Percentiles rank a stretch among this genome's conserved stretches.
phyloP scores from a whole-genome alignment of 169 alveolate species.

The Condylostoma magnum region DNA sequence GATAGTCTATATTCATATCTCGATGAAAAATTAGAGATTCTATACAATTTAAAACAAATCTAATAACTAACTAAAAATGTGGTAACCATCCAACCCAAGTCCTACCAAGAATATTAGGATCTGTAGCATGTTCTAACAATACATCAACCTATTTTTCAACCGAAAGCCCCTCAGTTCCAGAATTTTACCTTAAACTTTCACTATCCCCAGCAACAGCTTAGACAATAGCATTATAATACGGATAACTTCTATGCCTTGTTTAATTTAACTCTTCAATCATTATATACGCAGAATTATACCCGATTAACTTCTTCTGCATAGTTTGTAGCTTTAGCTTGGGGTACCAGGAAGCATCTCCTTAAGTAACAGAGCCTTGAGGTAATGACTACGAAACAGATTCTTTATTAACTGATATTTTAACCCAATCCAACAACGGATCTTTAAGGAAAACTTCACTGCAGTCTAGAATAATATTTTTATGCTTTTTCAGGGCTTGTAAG shows the following conservation, averaged over 20 bases:
- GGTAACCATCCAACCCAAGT: slow-evolving; percentile 85
- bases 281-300: slow-evolving; percentile 67
- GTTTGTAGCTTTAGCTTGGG: slow-evolving; percentile 74
- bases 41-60: too few relatives aligned
- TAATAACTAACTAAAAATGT: slow-evolving; percentile 70
- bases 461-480: slow-evolving; percentile 75
- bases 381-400: slow-evolving; percentile 39
- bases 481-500: slow-evolving; percentile 64
- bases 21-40: too few relatives aligned
- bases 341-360: slow-evolving; percentile 57
- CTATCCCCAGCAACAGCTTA: slow-evolving; percentile 11
- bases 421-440: slow-evolving; percentile 87
- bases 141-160: slow-evolving; percentile 79
- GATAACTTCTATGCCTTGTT: slow-evolving; percentile 55
- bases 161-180: slow-evolving; percentile 37
- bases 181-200: slow-evolving; percentile 27
- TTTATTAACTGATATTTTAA: slow-evolving; percentile 59
- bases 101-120: slow-evolving; percentile 83
- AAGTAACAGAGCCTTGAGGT: slow-evolving; percentile 4
- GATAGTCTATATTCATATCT: too few relatives aligned
- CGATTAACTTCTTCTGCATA: slow-evolving; percentile 72
- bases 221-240: slow-evolving; percentile 46
- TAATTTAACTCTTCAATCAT: slow-evolving; percentile 67
- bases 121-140: slow-evolving; percentile 73
- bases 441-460: slow-evolving; percentile 86